Evolutionary conservation across 805 yeast genomes (phyloP), one percentile per base, ranked within the genome.

Genomic region (Lipomyces mesembrius): DNA sequence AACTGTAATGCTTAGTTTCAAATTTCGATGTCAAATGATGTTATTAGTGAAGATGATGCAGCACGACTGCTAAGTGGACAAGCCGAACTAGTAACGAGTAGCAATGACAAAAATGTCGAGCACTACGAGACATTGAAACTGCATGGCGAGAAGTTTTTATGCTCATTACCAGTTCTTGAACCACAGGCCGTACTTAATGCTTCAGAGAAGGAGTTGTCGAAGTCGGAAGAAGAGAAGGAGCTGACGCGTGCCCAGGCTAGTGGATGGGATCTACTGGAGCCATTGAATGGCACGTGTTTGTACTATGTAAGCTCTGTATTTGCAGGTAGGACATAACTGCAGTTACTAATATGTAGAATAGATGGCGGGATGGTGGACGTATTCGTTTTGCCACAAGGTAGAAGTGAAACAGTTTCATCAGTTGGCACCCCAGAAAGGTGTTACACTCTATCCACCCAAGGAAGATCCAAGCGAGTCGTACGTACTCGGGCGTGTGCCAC

Each of bases 311-410:
- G 68, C 56, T 7, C 27, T 25, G n/a, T 9, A 43, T n/a, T 43
- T 17, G 9, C n/a, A 17, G 49, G 49, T 8, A 17, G 49, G 49
- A 43, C 49, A 43, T 17, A 43, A 12, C 7, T 17, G 20, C 8
- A 43, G 22, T 17, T 43, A n/a, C 49, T 43, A n/a, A 43, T 43
- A 17, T 43, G 43, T 14, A 5, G 35, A 17, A 14, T 46, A 68
- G 71, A 56, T 66, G 58, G 67, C 68, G 5, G 74, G 74, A 25
- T 71, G 74, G 74, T 71, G 74, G 74, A 71, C 69, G 20, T 71
- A 71, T 58, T 65, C 74, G 27, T 71, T 64, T 57, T 71, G 74
- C 55, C 74, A 71, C 55, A 69, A 67, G 25, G 61, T 39, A 11
- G 64, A 69, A n/a, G 69, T 71, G 25, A 60, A 59, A 37, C 74